Evolutionary conservation across 2,329 filamentous ascomycete species (phyloP).

Genomic region (Colletotrichum noveboracense): DNA sequence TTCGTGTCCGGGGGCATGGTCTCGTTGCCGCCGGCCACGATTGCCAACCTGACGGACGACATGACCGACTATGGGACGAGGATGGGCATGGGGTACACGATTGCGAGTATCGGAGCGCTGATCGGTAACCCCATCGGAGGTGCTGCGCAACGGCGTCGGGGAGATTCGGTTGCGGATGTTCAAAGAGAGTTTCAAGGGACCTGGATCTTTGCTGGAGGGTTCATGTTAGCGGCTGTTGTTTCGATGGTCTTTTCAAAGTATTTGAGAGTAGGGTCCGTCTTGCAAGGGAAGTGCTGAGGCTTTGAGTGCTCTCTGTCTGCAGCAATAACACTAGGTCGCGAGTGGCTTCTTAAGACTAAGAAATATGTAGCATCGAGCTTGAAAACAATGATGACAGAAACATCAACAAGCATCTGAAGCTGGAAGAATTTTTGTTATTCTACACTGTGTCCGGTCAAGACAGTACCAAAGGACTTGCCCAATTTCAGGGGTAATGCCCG

Average conservation of each 20-base stretch:
- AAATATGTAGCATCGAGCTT: neutral
- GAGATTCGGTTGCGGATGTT: neutral
- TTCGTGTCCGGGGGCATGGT: constrained; percentile 22
- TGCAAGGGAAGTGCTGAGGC: neutral
- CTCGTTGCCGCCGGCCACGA: constrained; percentile 17
- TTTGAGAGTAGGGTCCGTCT: neutral
- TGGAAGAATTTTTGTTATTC: neutral
- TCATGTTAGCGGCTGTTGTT: constrained; percentile 7
- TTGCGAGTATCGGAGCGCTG: constrained; percentile 15
- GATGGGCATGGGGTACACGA: constrained; percentile 22
- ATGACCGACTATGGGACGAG: constrained; percentile 12
- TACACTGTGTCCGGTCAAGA: neutral
- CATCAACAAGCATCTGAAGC: neutral
- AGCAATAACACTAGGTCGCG: neutral
- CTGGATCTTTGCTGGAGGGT: constrained; percentile 9
- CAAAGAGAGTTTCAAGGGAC: constrained; percentile 12
- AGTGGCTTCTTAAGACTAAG: neutral
- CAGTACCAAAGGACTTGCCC: neutral
- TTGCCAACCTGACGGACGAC: constrained; percentile 18
- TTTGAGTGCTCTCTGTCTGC: neutral
- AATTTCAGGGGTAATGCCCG: neutral
- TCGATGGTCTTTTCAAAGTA: neutral
- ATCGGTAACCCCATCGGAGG: constrained; percentile 22
- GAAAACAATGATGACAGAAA: neutral
- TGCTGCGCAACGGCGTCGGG: neutral